Base-by-base conservation (phyloP, 164 flowering plant genomes). In the Magnolia sinica region DNA sequence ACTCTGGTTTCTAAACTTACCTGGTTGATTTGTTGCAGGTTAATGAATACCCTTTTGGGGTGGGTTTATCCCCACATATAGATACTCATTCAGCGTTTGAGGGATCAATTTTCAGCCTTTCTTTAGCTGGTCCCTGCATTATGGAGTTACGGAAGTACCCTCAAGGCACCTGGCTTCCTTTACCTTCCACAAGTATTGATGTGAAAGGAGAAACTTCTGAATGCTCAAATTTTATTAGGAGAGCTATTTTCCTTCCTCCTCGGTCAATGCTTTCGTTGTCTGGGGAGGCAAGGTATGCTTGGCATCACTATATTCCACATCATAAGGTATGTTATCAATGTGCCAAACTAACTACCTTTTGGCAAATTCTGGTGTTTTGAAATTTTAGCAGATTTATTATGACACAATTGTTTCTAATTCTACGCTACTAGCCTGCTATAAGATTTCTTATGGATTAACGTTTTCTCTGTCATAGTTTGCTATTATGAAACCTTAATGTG, bases 31-130 rank as follows among this genome's bases (percentile, higher is more conserved):
- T 72, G 63, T 75, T 73, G 49, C 92, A 95, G 98, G 98, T 95
- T 71, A 93, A 93, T 82, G 98, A 93, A 79, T 95, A 95, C 68
- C 97, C 95, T 71, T 83, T 87, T 76, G 98, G 98, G 11, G 98
- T 93, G 73, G 98, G 98, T 11, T 85, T 95, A 86, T 88, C 98
- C 70, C 98, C 98, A 19, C 98, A 95, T 78, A 88, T 95, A 72
- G 98, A 96, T 83, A 94, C 99, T 18, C 98, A 94, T 85, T 96
- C 99, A 31, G 98, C 99, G 73, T 96, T 96, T 89, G 98, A 89
- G 76, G 95, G 87, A 72, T 84, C 73, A 27, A 96, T 96, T 70
- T 91, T 91, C 82, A 93, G 98, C 85, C 99, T 96, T 80, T 96
- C 99, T 71, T 84, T 96, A 83, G 92, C 97, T 13, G 98, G 99